Conservation (phyloP, 192 early-diverging fungal species). For the Umbelopsis vinacea region DNA sequence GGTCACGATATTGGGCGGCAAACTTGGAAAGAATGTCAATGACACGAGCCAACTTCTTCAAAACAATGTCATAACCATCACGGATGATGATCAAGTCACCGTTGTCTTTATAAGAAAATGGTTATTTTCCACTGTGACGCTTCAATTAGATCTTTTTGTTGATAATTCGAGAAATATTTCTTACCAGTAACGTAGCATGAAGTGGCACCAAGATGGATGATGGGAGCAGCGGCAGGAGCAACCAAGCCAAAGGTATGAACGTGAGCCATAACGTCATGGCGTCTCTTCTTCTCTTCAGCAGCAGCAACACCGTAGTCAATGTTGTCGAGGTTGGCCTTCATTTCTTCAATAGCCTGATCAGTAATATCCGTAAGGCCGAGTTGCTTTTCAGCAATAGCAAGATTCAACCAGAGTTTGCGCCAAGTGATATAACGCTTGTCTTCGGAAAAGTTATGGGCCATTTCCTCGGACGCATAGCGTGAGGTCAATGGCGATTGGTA, state of each 20-base stretch:
- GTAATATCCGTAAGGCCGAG: slow-evolving; percentile 90
- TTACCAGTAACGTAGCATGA: slow-evolving; percentile 94
- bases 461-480: slow-evolving; percentile 95
- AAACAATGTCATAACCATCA: slow-evolving; percentile 90
- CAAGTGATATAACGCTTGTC: slow-evolving; percentile 96
- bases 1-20: slow-evolving; percentile 76
- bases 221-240: slow-evolving; percentile 84
- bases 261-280: slow-evolving; percentile 99
- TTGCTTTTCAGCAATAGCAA: slow-evolving; percentile 91
- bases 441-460: slow-evolving; percentile 95
- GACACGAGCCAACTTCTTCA: slow-evolving; percentile 85
- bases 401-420: slow-evolving; percentile 93
- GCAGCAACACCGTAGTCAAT: slow-evolving; percentile 92
- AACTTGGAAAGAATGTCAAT: slow-evolving; percentile 82
- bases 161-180: background rate
- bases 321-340: slow-evolving; percentile 83
- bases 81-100: slow-evolving; percentile 98
- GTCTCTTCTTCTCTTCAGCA: slow-evolving; percentile 88
- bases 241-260: slow-evolving; percentile 94
- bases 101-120: slow-evolving; percentile 64
- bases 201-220: slow-evolving; percentile 98
- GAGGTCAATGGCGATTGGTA: slow-evolving; percentile 97
- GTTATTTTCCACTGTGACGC: background rate
- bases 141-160: background rate
- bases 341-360: slow-evolving; percentile 83